phyloP scores from a whole-genome alignment of 805 yeast species.

The Cyberlindnera americana region DNA sequence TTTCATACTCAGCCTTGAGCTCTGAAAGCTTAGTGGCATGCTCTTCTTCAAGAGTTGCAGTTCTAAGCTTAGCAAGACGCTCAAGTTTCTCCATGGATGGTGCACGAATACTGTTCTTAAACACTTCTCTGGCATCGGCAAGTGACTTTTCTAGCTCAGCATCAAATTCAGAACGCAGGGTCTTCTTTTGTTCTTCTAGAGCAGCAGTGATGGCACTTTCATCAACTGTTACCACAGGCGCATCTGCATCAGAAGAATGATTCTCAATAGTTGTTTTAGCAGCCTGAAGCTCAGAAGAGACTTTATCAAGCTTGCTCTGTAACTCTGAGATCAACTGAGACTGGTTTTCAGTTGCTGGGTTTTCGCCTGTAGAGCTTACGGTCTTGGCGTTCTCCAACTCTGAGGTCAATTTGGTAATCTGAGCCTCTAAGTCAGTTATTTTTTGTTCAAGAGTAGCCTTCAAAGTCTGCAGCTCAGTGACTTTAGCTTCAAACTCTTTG shows the following conservation, averaged over 20 bases:
- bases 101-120: constrained; percentile 34
- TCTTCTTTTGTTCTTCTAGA: constrained; percentile 24
- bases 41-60: constrained; percentile 26
- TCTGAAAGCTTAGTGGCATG: constrained; percentile 28
- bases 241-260: constrained; percentile 7
- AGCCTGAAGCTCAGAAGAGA: constrained; percentile 4
- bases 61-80: constrained; percentile 24
- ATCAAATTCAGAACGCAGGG: constrained; percentile 27
- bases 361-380: not conserved
- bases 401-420: constrained; percentile 1
- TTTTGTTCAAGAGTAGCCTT: constrained; percentile 29
- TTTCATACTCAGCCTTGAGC: constrained; percentile 28
- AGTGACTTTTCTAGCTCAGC: constrained; percentile 23
- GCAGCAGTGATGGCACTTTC: constrained; percentile 15
- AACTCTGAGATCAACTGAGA: constrained; percentile 4
- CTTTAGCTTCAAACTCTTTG: constrained; percentile 35
- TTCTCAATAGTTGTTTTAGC: constrained; percentile 4
- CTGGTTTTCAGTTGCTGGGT: constrained; percentile 11
- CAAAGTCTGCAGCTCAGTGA: constrained; percentile 32
- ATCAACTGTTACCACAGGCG: not conserved
- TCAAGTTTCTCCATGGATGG: constrained; percentile 35
- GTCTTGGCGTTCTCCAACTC: constrained; percentile 6
- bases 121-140: constrained; percentile 24
- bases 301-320: constrained; percentile 4
- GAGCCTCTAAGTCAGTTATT: constrained; percentile 13